Percentiles rank a stretch among this genome's conserved stretches.
Evolutionary conservation across 768 basidiomycete species (phyloP).

Genomic region (Lentinula aciculospora): DNA sequence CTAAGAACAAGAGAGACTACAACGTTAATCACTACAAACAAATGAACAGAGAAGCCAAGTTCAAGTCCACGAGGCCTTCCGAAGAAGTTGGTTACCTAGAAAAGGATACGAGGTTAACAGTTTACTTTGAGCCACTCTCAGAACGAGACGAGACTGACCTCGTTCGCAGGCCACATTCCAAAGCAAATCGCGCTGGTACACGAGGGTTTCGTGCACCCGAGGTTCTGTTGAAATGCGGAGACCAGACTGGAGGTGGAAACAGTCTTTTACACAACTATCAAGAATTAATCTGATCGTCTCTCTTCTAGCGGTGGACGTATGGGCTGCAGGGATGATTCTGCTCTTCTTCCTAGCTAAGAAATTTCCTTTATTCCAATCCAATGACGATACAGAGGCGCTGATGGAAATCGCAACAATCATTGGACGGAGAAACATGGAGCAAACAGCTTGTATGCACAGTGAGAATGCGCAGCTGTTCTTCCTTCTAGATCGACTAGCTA

Average conservation of each 20-base stretch:
- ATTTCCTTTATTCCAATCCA: constrained; percentile 92
- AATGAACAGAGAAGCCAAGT: constrained; percentile 55
- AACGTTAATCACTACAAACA: constrained; percentile 45
- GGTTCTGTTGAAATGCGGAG: constrained; percentile 88
- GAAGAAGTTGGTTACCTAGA: constrained; percentile 77
- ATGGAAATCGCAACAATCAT: constrained; percentile 92
- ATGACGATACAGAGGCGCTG: constrained; percentile 90
- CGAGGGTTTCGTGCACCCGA: constrained; percentile 97
- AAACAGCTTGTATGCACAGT: constrained; percentile 87
- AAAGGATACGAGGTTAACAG: constrained; percentile 61
- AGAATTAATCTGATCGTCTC: neutral
- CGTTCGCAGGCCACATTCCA: constrained; percentile 60
- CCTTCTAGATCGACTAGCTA: neutral
- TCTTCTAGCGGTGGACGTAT: constrained; percentile 84
- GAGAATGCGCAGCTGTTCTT: constrained; percentile 20
- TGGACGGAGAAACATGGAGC: constrained; percentile 79
- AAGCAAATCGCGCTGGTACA: constrained; percentile 95
- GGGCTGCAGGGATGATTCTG: constrained; percentile 91
- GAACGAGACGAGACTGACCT: neutral
- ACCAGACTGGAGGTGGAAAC: constrained; percentile 84
- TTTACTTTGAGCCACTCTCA: neutral
- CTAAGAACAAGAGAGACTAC: constrained; percentile 36
- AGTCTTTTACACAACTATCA: neutral
- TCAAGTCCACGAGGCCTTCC: constrained; percentile 43
- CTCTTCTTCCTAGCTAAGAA: constrained; percentile 89